Evolutionary conservation across 805 yeast genomes (phyloP).

Genomic region (Spathaspora boniae): DNA sequence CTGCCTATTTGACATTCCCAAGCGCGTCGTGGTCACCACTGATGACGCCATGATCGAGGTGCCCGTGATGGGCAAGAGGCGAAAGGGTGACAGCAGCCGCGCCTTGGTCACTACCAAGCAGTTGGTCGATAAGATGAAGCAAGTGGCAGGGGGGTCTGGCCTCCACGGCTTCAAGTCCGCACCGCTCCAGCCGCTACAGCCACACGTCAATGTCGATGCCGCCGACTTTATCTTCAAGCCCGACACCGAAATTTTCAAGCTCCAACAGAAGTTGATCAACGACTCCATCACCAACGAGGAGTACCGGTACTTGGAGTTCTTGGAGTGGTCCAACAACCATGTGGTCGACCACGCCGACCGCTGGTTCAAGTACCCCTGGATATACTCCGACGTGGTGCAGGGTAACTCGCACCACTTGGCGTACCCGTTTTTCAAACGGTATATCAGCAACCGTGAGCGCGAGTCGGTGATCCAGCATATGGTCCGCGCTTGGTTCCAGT

Average conservation of each 20-base stretch:
- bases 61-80: slow-evolving; percentile 24
- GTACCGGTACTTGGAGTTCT: slow-evolving; percentile 23
- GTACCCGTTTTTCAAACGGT: slow-evolving; percentile 36
- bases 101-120: slow-evolving; percentile 3
- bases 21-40: slow-evolving; percentile 20
- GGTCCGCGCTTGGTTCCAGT: slow-evolving; percentile 35
- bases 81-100: slow-evolving; percentile 10
- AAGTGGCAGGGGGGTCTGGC: slow-evolving; percentile 1
- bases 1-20: slow-evolving; percentile 28
- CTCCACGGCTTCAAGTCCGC: slow-evolving; percentile 5
- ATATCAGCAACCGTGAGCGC: slow-evolving; percentile 31
- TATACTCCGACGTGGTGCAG: slow-evolving; percentile 29
- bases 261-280: slow-evolving; percentile 16
- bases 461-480: slow-evolving; percentile 36
- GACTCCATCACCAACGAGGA: slow-evolving; percentile 16
- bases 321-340: slow-evolving; percentile 22
- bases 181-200: slow-evolving; percentile 6
- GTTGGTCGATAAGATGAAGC: slow-evolving; percentile 8
- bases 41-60: slow-evolving; percentile 23
- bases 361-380: slow-evolving; percentile 40
- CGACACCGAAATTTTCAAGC: slow-evolving; percentile 21
- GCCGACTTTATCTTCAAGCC: slow-evolving; percentile 31
- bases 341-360: slow-evolving; percentile 24
- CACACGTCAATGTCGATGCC: slow-evolving; percentile 13
- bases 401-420: slow-evolving; percentile 34